Evolutionary conservation across 345 rosid species (phyloP), one percentile per base, ranked within the genome.

Genomic region (Aurinia saxatilis): DNA sequence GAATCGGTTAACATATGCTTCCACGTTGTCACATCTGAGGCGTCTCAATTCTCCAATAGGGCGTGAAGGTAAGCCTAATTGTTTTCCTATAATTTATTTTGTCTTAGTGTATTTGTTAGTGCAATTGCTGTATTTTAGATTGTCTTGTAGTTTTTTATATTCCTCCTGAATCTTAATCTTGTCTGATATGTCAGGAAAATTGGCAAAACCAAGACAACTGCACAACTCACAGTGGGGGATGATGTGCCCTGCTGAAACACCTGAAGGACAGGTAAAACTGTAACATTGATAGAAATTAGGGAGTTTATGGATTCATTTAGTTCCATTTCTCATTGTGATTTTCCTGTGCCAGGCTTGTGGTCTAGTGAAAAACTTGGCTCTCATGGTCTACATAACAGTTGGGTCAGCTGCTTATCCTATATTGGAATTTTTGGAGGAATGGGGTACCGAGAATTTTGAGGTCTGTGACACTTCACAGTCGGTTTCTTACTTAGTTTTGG

Each of bases 231-330:
- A 93, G 58, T 93, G 99, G 99, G 99, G 97, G 67, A 93, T 93
- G 97, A 93, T 93, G 99, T 93, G 99, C 75, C 99, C 99, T 16
- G 97, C 99, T 65, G 99, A 90, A 76, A 93, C 99, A 66, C 99
- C 99, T 52, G 99, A 93, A 82, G 99, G 99, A 72, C 99, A 93
- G 81, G 97, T 93, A 70, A 15, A 34, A 1, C 34, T 49, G 45
- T 70, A 3, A 17, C 49, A 10, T 57, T 49, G 6, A 17, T 8
- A 77, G 75, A 76, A 8, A 25, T 21, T 60, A 30, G 12, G 25
- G 36, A 50, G 12, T 61, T 57, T 38, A 18, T 35, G 53, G 7
- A 39, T 11, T 67, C 50, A 21, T 41, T 17, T 48, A 49, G 14
- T 25, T 60, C 29, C 48, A 17, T 34, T 34, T 7, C 60, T 70